Evolutionary conservation across 2,329 filamentous ascomycete genomes (phyloP), one percentile per base, ranked within the genome.

Genomic region (Cytospora mali): DNA sequence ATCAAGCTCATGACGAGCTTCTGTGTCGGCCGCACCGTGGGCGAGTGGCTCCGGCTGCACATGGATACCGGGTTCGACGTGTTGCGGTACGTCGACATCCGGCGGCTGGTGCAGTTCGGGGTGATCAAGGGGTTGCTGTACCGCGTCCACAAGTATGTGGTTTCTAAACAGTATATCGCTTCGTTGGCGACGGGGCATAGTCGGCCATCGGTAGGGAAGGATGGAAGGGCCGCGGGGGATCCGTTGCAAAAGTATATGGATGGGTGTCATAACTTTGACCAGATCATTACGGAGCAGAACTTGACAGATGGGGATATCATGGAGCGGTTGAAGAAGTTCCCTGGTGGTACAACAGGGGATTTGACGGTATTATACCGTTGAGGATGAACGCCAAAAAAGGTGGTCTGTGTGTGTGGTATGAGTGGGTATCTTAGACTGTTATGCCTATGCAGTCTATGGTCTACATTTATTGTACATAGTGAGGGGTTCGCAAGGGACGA

Each of bases 101-200:
- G 95, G 14, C 88, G 95, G 29, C 88, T 99, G 66, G 92, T 98
- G 66, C 96, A 96, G 64, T 99, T 98, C 71, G 95, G 94, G 62
- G 85, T 97, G 64, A 96, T 98, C 74, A 98, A 98, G 77, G 93
- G 94, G 18, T 91, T 96, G 68, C 78, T 99, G 27, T 97, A 97
- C 75, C 87, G 95, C 35, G 89, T 97, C 48, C 92, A 98, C 77
- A 96, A 95, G 74, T 96, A 96, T 73, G 90, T 92, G 29, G 85
- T 96, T 1, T 87, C 84, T 4, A 86, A 86, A 70, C 83, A 86
- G 72, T 85, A 87, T 68, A 75, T 89, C 25, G 79, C 82, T 9
- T 77, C 78, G 2, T 72, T 87, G 60, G 85, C 84, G 1, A 82
- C 82, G 46, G 84, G 84, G 1, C 78, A 83, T 70, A 80, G 79